These are phyloP conservation scores for Penicillium glabrum DNA, from an alignment of 2,329 filamentous ascomycete genomes.

Conservation along the genomic window DNA sequence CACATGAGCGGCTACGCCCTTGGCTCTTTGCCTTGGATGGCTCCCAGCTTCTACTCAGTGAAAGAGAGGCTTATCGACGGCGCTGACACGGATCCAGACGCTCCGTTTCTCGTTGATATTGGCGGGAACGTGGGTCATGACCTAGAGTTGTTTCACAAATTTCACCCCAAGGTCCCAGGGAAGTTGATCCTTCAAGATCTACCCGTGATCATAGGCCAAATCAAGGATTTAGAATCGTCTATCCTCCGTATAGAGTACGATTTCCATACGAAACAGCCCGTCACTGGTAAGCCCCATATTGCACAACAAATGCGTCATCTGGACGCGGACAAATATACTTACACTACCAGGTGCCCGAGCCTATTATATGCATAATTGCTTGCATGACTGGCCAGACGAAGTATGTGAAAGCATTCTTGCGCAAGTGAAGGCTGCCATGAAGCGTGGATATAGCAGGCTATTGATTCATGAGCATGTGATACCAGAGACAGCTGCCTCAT, in stretches of 20 bases:
- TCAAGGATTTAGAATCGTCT: neutral
- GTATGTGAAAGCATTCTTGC: slow-evolving; percentile 32
- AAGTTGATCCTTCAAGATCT: slow-evolving; percentile 12
- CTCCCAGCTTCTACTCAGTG: slow-evolving; percentile 5
- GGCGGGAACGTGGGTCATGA: slow-evolving; percentile 15
- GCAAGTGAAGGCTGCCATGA: slow-evolving; percentile 34
- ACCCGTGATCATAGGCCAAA: slow-evolving; percentile 5
- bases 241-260: slow-evolving; percentile 33
- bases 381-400: slow-evolving; percentile 38
- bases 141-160: slow-evolving; percentile 4
- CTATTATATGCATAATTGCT: slow-evolving; percentile 35
- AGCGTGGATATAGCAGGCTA: slow-evolving; percentile 41
- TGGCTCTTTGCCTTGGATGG: slow-evolving; percentile 12
- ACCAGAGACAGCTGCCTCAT: slow-evolving; percentile 33
- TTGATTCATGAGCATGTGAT: slow-evolving; percentile 47
- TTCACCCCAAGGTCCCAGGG: slow-evolving; percentile 7
- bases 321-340: neutral
- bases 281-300: slow-evolving; percentile 36
- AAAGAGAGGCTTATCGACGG: neutral
- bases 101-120: slow-evolving; percentile 9
- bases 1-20: slow-evolving; percentile 13
- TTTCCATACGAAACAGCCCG: slow-evolving; percentile 47
- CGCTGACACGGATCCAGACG: neutral
- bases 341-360: slow-evolving; percentile 34
- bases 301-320: no score